These are phyloP conservation scores for Elsinoe fawcettii DNA, from an alignment of 2,329 filamentous ascomycete genomes.

Conservation along the genomic window DNA sequence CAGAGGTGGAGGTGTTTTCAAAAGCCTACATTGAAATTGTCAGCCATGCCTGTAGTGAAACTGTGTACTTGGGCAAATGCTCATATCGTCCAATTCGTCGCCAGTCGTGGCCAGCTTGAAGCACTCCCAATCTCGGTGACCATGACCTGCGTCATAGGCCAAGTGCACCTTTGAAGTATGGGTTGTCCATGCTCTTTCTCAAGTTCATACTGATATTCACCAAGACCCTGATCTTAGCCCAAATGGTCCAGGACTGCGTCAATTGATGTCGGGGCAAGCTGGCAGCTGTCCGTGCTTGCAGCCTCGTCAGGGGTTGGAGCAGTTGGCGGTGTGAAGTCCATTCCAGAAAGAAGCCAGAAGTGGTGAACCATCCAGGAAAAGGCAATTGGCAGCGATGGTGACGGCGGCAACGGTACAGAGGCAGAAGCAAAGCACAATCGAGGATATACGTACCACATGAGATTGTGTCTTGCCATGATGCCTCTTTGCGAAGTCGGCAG, in stretches of 20 bases:
- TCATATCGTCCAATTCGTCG: neutral
- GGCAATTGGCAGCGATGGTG: neutral
- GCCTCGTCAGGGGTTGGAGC: neutral
- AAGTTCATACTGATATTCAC: neutral
- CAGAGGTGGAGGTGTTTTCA: constrained; percentile 97
- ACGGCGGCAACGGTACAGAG: neutral
- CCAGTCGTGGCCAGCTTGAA: neutral
- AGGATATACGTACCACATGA: constrained; percentile 65
- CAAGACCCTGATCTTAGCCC: no score
- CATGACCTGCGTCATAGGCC: no score
- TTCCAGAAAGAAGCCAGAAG: neutral
- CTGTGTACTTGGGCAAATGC: no score
- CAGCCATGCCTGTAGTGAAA: no score
- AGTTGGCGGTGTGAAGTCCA: neutral
- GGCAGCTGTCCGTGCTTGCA: neutral
- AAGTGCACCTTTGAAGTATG: neutral
- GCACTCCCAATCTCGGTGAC: neutral
- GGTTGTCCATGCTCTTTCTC: neutral
- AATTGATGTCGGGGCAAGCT: no score
- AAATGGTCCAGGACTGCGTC: no score
- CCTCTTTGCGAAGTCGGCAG: constrained; percentile 48
- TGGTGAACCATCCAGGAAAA: neutral
- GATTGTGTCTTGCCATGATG: constrained; percentile 81
- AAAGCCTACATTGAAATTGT: constrained; percentile 61
- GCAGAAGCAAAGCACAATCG: neutral